A percentile compares a stretch with the other conserved stretches of the same genome.
Evolutionary conservation across 208 protist genomes (phyloP).

Genomic region (Trypanosoma congolense): DNA sequence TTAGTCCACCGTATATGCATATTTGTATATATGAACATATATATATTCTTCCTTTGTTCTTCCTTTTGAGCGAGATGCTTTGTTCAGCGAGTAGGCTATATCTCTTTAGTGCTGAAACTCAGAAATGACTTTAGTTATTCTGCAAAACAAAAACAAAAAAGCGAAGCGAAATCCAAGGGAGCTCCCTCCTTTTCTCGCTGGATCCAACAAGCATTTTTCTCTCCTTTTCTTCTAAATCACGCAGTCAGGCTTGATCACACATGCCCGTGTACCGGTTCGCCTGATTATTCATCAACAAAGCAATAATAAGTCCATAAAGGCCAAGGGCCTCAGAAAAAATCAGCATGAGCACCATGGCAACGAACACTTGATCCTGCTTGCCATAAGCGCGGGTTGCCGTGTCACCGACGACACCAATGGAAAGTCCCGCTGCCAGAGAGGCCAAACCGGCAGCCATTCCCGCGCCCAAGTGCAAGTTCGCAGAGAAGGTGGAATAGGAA

Average conservation of each 20-base stretch:
- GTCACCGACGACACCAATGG: constrained; percentile 99
- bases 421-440: constrained; percentile 95
- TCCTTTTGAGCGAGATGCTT: no score
- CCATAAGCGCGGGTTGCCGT: constrained; percentile 87
- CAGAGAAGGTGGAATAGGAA: constrained; percentile 71
- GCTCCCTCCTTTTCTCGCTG: no score
- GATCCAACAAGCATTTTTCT: not conserved
- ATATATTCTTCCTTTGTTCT: no score
- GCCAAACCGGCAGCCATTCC: constrained; percentile 95
- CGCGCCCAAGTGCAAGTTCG: constrained; percentile 95
- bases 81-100: no score
- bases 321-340: constrained; percentile 99
- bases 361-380: constrained; percentile 97
- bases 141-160: constrained; percentile 12
- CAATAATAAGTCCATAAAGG: constrained; percentile 99
- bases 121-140: not conserved
- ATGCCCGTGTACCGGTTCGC: constrained; percentile 77
- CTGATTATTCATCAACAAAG: constrained; percentile 92
- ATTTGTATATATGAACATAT: no score
- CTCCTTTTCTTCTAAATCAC: not conserved
- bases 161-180: constrained; percentile 2
- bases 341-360: constrained; percentile 99
- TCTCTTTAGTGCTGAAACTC: no score
- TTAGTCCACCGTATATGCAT: no score
- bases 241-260: constrained; percentile 30